Evolutionary conservation across 1,284 basidiomycete species (phyloP).

Genomic region (Chondrostereum purpureum): DNA sequence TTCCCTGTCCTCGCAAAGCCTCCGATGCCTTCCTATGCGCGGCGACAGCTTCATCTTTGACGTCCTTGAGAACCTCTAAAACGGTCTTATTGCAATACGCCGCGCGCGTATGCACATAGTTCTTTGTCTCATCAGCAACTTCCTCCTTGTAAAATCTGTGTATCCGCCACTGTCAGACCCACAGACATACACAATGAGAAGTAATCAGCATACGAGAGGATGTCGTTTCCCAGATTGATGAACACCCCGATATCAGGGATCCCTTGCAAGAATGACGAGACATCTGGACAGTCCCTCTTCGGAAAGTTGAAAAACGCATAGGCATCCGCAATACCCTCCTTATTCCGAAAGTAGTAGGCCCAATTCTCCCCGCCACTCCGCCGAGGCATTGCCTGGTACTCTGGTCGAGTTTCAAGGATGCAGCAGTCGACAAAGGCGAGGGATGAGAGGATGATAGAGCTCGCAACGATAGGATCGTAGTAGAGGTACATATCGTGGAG

Average conservation of each 20-base stretch:
- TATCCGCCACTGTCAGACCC: too few relatives aligned
- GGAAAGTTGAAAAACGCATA: slow-evolving; percentile 5
- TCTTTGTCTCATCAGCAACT: too few relatives aligned
- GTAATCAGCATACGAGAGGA: slow-evolving; percentile 9
- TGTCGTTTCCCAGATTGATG: slow-evolving; percentile 9
- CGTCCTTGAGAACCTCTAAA: too few relatives aligned
- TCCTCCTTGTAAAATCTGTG: too few relatives aligned
- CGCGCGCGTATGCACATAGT: too few relatives aligned
- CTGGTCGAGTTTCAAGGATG: slow-evolving; percentile 1
- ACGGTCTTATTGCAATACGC: too few relatives aligned
- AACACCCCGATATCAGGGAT: slow-evolving; percentile 9
- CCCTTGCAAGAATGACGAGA: slow-evolving; percentile 9
- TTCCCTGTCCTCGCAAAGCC: too few relatives aligned
- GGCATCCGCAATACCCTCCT: slow-evolving; percentile 8
- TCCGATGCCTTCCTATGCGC: too few relatives aligned
- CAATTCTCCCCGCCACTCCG: not conserved
- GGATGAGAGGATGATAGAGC: slow-evolving; percentile 4
- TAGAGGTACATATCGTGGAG: slow-evolving; percentile 7
- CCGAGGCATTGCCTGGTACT: not conserved
- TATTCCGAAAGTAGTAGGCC: slow-evolving; percentile 9
- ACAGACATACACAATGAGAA: too few relatives aligned
- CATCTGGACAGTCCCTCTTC: not conserved
- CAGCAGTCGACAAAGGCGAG: slow-evolving; percentile 9
- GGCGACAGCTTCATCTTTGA: too few relatives aligned
- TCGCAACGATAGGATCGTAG: slow-evolving; percentile 7